Percentiles rank a stretch among this genome's conserved stretches.
Conservation (phyloP, 805 yeast species). For the Saturnispora sekii region DNA sequence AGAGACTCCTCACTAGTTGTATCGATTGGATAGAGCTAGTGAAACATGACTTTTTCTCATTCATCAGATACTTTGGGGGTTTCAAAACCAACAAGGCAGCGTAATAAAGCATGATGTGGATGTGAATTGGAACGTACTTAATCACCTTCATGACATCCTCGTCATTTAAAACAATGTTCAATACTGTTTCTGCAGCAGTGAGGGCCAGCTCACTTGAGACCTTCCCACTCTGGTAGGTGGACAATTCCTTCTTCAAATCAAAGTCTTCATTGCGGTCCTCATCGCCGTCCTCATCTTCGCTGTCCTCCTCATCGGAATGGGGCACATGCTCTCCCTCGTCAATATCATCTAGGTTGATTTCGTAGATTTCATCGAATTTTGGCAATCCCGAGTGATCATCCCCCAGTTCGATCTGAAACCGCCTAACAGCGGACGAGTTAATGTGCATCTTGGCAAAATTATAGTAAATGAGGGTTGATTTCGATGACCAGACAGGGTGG, state of each 20-base stretch:
- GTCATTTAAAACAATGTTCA: constrained; percentile 50
- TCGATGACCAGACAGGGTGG: constrained; percentile 53
- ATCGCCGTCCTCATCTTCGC: constrained; percentile 13
- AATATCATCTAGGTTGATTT: constrained; percentile 8
- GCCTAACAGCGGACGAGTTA: constrained; percentile 41
- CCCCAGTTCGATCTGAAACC: constrained; percentile 26
- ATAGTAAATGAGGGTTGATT: constrained; percentile 59
- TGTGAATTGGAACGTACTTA: constrained; percentile 61
- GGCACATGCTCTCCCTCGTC: constrained; percentile 22
- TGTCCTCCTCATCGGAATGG: constrained; percentile 14
- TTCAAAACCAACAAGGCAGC: constrained; percentile 49
- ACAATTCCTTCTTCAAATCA: constrained; percentile 15
- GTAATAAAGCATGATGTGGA: constrained; percentile 61
- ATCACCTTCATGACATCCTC: constrained; percentile 46
- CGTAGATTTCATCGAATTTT: constrained; percentile 16
- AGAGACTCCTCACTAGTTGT: constrained; percentile 34
- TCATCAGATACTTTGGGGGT: constrained; percentile 30
- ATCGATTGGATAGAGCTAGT: constrained; percentile 30
- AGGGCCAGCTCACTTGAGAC: constrained; percentile 40
- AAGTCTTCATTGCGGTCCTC: constrained; percentile 10
- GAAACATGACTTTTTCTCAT: constrained; percentile 18
- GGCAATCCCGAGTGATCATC: constrained; percentile 20
- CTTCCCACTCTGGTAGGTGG: constrained; percentile 20
- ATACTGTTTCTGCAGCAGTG: constrained; percentile 53
- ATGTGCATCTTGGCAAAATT: constrained; percentile 71